Evolutionary conservation across 208 protist genomes (phyloP), one percentile per base, ranked within the genome.

Genomic region (Leishmania tarentolae): DNA sequence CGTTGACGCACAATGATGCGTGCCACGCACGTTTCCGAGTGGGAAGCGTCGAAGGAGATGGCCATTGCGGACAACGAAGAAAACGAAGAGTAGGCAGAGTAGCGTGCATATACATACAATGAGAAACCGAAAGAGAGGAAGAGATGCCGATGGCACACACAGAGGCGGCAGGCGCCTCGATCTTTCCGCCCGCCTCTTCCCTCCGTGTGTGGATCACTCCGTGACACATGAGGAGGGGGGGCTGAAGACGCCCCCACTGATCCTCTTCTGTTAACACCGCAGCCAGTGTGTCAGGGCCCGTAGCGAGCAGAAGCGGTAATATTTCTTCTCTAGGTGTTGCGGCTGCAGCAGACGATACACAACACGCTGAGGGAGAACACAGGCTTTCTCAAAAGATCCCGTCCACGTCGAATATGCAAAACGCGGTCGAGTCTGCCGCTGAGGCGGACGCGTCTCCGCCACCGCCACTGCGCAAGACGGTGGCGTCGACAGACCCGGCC

Each of bases 381-480:
- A n/a, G n/a, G 31, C n/a, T 1, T 46, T n/a, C 31, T 61, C 50
- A 95, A 78, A 91, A 95, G 70, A 95, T 89, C 37, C 88, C 92
- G 21, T 95, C 92, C 9, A 95, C 89, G 83, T 95, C 92, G 70
- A 95, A 95, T 19, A 95, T 92, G 73, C 90, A 85, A 63, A 91
- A 91, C 21, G 46, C n/a, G 21, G 75, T 11, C 21, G 50, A n/a
- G 75, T 78, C 57, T 13, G 8, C 31, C 21, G 72, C 31, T 11
- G 72, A 56, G 52, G 52, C 53, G 31, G 72, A 46, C 47, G 21
- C 28, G n/a, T 11, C 44, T 9, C 35, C n/a, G 69, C 69, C 69
- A 52, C 21, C 0, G 19, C 19, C 69, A 35, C 19, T 13, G 1
- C 31, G 44, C 42, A 2, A 2, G 28, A 44, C 42, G 13, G 19